These are phyloP conservation scores for Aspergillus versicolor DNA, from an alignment of 2,329 filamentous ascomycete genomes.

Conservation along the genomic window DNA sequence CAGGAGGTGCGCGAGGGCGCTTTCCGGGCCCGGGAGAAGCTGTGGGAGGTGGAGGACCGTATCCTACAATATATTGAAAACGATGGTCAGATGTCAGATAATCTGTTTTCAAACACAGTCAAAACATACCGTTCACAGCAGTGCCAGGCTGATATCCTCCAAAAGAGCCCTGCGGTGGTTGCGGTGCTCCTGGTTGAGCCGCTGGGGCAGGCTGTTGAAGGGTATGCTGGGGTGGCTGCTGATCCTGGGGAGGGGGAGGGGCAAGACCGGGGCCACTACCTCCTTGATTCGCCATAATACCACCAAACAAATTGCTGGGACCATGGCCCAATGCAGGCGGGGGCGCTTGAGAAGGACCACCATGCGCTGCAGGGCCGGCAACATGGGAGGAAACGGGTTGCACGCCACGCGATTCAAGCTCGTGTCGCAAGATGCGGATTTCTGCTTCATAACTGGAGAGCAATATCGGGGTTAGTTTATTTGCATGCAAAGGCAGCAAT, in stretches of 20 bases:
- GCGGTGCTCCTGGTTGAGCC: conserved; percentile 62
- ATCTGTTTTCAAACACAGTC: conserved; percentile 22
- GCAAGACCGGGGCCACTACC: conserved; percentile 84
- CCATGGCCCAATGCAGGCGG: conserved; percentile 85
- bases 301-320: conserved; percentile 85
- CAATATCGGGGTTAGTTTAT: neutral
- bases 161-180: conserved; percentile 70
- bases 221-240: conserved; percentile 59
- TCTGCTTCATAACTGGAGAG: conserved; percentile 83
- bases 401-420: conserved; percentile 73
- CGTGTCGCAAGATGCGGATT: conserved; percentile 78
- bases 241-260: conserved; percentile 68
- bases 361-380: conserved; percentile 71
- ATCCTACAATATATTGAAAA: conserved; percentile 52
- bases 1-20: conserved; percentile 62
- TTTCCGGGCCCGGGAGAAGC: conserved; percentile 84
- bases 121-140: conserved; percentile 59
- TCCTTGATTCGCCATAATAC: conserved; percentile 89
- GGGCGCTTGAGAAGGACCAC: conserved; percentile 76
- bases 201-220: conserved; percentile 59
- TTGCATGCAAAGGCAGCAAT: neutral
- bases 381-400: conserved; percentile 67
- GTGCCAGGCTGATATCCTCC: conserved; percentile 66
- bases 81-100: conserved; percentile 51
- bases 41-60: conserved; percentile 76